Evolutionary conservation across 2,329 filamentous ascomycete species (phyloP), one percentile per base, ranked within the genome.

Genomic region (Stagonosporopsis vannaccii): DNA sequence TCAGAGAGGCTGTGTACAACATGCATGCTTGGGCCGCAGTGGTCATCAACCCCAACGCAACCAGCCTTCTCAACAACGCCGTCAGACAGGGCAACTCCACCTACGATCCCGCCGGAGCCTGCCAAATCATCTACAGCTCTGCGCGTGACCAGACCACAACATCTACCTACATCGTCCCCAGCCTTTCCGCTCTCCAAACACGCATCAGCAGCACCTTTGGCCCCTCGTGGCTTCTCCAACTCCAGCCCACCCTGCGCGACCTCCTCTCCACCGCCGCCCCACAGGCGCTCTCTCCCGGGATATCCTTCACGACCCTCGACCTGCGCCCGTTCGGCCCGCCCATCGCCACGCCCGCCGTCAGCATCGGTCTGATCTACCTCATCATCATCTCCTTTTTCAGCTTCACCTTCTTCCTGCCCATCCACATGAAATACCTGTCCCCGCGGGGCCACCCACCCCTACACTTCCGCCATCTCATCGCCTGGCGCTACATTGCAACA

Each of bases 301-400:
- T 87, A 42, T 82, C 81, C 1, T 85, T 85, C 73, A 81, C 78
- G 11, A 72, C 73, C 3, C 78, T 82, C 69, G 85, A 89, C 54
- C 77, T 89, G 2, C 80, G 86, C 2, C 86, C 85, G 0, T 88
- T 89, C 69, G 71, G 70, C 3, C 85, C 85, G 0, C 76, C 81
- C 3, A 77, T 80, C 2, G 78, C 81, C 2, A 84, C 81, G 1
- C 87, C 86, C 0, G 80, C 85, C 0, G 81, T 88, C 8, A 84
- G 81, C 5, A 85, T 88, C 48, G 86, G 86, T 0, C 74, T 89
- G 20, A 88, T 89, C 63, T 89, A 88, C 69, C 74, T 89, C 2
- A 88, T 89, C 67, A 87, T 89, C 67, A 78, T 88, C 41, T 83
- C 84, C 0, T 89, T 89, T 75, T 88, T 88, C 77, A 85, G 81